Percentiles rank a stretch among this genome's conserved stretches.
phyloP scores from a whole-genome alignment of 306 rosid genomes.

The Malus asiatica region DNA sequence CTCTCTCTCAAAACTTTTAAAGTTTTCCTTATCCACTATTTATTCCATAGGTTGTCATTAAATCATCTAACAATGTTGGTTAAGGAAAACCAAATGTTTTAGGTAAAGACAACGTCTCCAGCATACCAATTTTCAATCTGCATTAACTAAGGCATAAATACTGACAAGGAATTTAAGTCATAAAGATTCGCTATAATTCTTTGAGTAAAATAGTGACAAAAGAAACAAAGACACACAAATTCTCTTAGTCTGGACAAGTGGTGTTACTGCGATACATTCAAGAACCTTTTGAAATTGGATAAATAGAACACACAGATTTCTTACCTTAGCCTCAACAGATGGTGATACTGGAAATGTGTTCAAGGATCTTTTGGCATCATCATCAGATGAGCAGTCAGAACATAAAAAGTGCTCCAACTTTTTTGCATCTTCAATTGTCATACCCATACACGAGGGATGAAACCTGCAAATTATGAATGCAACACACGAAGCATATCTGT shows the following conservation, averaged over 20 bases:
- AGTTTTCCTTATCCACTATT: not conserved
- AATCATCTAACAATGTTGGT: not conserved
- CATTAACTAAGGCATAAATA: not conserved
- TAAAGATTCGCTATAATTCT: not conserved
- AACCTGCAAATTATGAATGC: constrained; percentile 34
- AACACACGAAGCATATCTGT: constrained; percentile 3
- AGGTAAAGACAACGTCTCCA: not conserved
- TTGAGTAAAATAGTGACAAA: not conserved
- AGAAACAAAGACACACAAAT: not conserved
- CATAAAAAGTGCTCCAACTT: constrained; percentile 53
- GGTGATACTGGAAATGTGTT: constrained; percentile 48
- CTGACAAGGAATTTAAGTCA: not conserved
- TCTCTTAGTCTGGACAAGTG: not conserved
- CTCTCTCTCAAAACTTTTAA: not conserved
- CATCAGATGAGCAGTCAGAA: constrained; percentile 52
- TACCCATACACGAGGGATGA: constrained; percentile 65
- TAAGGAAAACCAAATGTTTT: not conserved
- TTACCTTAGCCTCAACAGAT: constrained; percentile 42
- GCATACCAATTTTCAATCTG: not conserved
- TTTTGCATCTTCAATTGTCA: constrained; percentile 61
- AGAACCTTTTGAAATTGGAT: not conserved
- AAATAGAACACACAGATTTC: not conserved
- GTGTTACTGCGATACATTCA: not conserved
- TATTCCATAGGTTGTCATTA: not conserved
- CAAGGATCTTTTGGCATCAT: constrained; percentile 45